Conservation (phyloP, 768 basidiomycete genomes). For the Mycena indigotica region DNA sequence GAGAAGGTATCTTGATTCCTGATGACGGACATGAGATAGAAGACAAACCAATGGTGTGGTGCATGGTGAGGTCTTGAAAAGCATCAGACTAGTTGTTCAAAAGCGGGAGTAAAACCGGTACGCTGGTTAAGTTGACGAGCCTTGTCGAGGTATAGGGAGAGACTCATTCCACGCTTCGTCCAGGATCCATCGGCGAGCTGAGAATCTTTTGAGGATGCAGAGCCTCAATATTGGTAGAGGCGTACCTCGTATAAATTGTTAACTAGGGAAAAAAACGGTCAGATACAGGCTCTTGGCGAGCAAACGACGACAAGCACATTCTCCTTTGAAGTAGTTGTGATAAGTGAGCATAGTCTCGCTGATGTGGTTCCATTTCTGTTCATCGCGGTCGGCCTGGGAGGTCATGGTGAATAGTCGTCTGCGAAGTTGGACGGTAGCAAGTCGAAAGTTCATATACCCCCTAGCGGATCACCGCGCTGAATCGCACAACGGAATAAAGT, state of each 20-base stretch:
- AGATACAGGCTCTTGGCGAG: background rate
- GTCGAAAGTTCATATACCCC: background rate
- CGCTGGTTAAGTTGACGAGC: slow-evolving; percentile 43
- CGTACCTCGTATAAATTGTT: slow-evolving; percentile 47
- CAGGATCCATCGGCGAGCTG: slow-evolving; percentile 59
- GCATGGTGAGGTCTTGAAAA: slow-evolving; percentile 49
- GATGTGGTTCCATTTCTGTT: slow-evolving; percentile 30
- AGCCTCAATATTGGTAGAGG: background rate
- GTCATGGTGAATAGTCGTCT: slow-evolving; percentile 1
- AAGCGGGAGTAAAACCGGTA: slow-evolving; percentile 22
- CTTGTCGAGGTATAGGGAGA: slow-evolving; percentile 43
- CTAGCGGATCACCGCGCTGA: background rate
- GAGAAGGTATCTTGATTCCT: background rate
- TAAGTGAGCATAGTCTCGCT: slow-evolving; percentile 39
- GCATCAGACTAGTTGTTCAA: background rate
- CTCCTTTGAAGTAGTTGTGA: slow-evolving; percentile 48
- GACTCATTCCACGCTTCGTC: slow-evolving; percentile 43
- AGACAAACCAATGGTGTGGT: slow-evolving; percentile 58
- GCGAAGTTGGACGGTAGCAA: background rate
- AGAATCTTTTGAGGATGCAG: background rate
- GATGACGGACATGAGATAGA: too few species aligned
- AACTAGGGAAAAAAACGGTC: slow-evolving; percentile 25
- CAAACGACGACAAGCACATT: slow-evolving; percentile 36
- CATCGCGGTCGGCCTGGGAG: slow-evolving; percentile 13
- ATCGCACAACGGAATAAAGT: too few species aligned